These are phyloP conservation scores for Phanerochaete sordida DNA, from an alignment of 768 basidiomycete species.

Conservation along the genomic window DNA sequence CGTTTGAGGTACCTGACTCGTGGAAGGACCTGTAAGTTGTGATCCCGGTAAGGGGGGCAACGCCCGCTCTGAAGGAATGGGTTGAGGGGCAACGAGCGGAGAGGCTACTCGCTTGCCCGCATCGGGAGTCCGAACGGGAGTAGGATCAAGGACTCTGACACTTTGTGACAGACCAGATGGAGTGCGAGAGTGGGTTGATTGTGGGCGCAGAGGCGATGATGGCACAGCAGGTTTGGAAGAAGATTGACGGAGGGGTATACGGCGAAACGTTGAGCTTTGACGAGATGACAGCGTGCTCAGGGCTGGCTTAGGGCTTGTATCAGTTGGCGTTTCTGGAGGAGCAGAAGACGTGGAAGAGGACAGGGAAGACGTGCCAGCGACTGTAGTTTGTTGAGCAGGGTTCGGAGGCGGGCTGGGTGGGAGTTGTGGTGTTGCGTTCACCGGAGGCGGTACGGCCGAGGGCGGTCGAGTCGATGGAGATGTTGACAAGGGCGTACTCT, in stretches of 20 bases:
- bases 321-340: not conserved
- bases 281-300: constrained; percentile 13
- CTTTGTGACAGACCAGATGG: constrained; percentile 14
- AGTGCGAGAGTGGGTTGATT: constrained; percentile 17
- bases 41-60: constrained; percentile 22
- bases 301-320: constrained; percentile 5
- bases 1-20: not conserved
- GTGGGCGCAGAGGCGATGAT: constrained; percentile 34
- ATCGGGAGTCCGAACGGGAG: constrained; percentile 3
- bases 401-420: not conserved
- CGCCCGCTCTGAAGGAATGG: constrained; percentile 16
- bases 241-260: constrained; percentile 36
- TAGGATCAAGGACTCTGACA: constrained; percentile 15
- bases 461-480: constrained; percentile 2
- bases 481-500: not conserved
- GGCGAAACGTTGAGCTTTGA: constrained; percentile 52
- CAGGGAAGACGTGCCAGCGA: not conserved
- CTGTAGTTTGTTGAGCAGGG: not conserved
- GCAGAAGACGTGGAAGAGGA: not conserved
- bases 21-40: constrained; percentile 18
- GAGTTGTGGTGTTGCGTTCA: not conserved
- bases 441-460: not conserved
- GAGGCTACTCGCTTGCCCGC: constrained; percentile 17
- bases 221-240: constrained; percentile 22
- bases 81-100: constrained; percentile 13